Evolutionary conservation across 768 basidiomycete species (phyloP).

Genomic region (Russula earlei): DNA sequence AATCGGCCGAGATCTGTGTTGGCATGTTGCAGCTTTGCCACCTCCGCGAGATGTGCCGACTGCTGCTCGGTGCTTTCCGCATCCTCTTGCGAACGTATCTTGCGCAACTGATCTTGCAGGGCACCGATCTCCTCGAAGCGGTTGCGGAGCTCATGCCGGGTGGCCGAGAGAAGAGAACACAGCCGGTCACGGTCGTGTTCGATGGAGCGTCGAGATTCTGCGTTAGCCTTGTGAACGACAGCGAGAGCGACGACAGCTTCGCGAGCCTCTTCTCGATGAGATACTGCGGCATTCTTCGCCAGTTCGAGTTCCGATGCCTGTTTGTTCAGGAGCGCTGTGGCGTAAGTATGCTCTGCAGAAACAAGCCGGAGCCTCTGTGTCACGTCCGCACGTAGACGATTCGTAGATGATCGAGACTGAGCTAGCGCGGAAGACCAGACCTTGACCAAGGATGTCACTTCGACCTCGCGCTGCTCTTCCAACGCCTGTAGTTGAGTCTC

Average conservation of each 20-base stretch:
- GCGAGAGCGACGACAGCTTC: constrained; percentile 6
- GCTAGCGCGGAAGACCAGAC: constrained; percentile 18
- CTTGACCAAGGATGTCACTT: constrained; percentile 23
- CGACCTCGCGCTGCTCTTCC: constrained; percentile 22
- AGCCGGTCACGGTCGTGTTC: constrained; percentile 5
- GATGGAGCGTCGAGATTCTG: neutral
- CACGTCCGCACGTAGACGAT: neutral
- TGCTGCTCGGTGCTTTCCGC: constrained; percentile 4
- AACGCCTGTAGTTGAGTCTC: constrained; percentile 24
- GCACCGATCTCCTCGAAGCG: constrained; percentile 8
- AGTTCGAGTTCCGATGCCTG: constrained; percentile 1
- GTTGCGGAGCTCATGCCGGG: constrained; percentile 7
- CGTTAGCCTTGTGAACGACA: constrained; percentile 2
- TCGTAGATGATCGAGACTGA: constrained; percentile 2
- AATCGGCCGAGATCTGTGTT: constrained; percentile 15
- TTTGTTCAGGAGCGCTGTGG: neutral
- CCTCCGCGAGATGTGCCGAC: neutral
- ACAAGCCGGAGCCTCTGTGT: neutral
- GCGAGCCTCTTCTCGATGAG: constrained; percentile 3
- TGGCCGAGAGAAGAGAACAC: constrained; percentile 9
- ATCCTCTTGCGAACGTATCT: constrained; percentile 3
- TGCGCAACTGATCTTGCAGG: constrained; percentile 12
- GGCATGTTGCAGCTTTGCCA: constrained; percentile 11
- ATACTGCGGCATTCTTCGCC: neutral
- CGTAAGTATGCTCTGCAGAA: neutral